Base-by-base conservation (phyloP, 2,329 filamentous ascomycete species). In the Penicillium sp. region DNA sequence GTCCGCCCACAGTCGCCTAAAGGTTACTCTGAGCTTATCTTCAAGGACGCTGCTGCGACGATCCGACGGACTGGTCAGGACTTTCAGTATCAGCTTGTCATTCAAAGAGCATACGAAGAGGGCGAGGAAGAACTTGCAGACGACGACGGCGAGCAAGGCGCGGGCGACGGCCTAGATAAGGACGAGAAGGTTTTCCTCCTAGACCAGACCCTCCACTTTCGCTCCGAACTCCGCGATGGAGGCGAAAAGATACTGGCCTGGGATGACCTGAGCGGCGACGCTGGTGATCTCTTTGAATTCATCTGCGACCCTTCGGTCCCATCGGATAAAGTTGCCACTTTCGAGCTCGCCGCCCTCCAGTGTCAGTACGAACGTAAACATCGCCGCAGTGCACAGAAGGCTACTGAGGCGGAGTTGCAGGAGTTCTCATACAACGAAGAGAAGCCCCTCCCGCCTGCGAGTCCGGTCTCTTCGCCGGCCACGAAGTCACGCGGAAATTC, bases 311-410 rank as follows among this genome's bases (percentile, higher is more conserved):
- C 80, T 37, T 86, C 87, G 12, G 84, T 89, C 40, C 80, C 86
- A 28, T 78, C 85, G 3, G 82, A 85, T 45, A 88, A 92, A 65
- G 88, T 94, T 25, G 82, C 87, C 43, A 84, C 88, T 16, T 97
- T 99, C 72, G 86, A 93, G 69, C 81, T 88, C 51, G 87, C 91
- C 50, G 90, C 94, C 8, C 84, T 90, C 55, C 88, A 97, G 83
- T 97, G 94, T 73, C 94, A 99, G 75, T 99, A 95, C 88, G 94
- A 99, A 78, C 85, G 93, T 69, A 97, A 96, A 74, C 95, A 94
- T 74, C 85, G 90, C 60, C 89, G 88, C 68, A 87, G 85, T 37
- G 84, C 90, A 65, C 86, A 90, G 43, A 88, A 86, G 46, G 94
- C 94, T 1, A 91, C 90, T 9, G 87, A 91, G 55, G 80, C 85